These are phyloP conservation scores for Hygrophoropsis aurantiaca DNA, from an alignment of 768 basidiomycete genomes.

Conservation along the genomic window DNA sequence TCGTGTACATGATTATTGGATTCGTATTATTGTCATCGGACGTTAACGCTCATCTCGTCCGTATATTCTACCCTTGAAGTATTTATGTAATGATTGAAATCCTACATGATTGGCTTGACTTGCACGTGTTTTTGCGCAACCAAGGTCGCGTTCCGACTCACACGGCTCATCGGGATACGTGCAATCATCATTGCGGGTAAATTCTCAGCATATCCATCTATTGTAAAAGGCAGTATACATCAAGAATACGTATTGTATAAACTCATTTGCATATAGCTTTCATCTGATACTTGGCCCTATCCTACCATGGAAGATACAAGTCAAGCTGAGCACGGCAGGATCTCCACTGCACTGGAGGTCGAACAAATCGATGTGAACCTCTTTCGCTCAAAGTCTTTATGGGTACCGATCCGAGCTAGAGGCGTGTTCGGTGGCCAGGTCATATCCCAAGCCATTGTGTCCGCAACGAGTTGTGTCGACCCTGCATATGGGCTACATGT, in stretches of 20 bases:
- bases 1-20: not conserved
- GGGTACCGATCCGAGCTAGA: constrained; percentile 56
- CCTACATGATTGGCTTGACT: too few species aligned
- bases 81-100: not conserved
- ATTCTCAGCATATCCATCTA: too few species aligned
- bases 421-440: constrained; percentile 91
- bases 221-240: too few species aligned
- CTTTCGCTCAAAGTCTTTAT: constrained; percentile 75
- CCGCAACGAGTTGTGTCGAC: constrained; percentile 75
- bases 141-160: too few species aligned
- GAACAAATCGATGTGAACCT: constrained; percentile 76
- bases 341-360: constrained; percentile 73
- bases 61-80: not conserved
- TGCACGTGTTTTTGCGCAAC: constrained; percentile 3
- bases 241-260: not conserved
- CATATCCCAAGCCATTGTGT: constrained; percentile 82
- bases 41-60: too few species aligned
- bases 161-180: too few species aligned
- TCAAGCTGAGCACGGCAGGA: constrained; percentile 64
- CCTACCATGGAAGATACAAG: constrained; percentile 37
- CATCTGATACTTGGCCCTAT: not conserved
- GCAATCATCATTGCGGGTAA: too few species aligned
- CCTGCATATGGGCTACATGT: constrained; percentile 71
- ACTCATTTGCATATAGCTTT: too few species aligned
- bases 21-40: not conserved